Evolutionary conservation across 2,329 filamentous ascomycete species (phyloP), one percentile per base, ranked within the genome.

Genomic region (Cladosporium sp.): DNA sequence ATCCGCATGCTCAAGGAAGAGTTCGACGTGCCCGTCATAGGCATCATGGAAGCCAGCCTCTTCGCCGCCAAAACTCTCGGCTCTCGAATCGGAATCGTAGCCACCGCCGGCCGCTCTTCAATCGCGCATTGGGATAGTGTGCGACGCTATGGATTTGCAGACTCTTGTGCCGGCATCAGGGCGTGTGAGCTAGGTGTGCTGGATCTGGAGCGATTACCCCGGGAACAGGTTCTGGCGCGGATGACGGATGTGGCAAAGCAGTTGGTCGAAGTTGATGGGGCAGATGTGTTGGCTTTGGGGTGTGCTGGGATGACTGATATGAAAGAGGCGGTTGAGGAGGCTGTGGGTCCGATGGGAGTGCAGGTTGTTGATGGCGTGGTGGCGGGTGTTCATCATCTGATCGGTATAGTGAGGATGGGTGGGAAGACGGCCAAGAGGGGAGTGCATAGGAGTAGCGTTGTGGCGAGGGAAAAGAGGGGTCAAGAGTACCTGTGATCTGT

Each of bases 281-380:
- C 68, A 3, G 73, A 76, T 53, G 68, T 70, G 3, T 51, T 75
- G 17, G 61, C 70, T 5, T 57, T 78, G 20, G 75, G 74, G 0
- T 78, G 74, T 57, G 74, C 74, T 13, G 74, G 75, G 0, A 77
- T 79, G 75, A 69, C 69, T 8, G 73, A 70, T 36, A 63, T 78
- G 65, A 72, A 71, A 47, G 47, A 61, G 19, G 71, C 70, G 3
- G 73, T 77, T 37, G 73, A 77, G 54, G 64, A 73, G 24, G 73
- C 70, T 0, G 76, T 79, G 0, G 68, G 68, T 0, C 64, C 69
- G 24, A 66, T 69, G 40, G 56, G 54, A 1, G 70, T 74, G 27
- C 74, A 75, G 60, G 73, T 80, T 7, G 66, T 79, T 22, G 77
- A 80, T 64, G 75, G 76, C 0, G 77, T 80, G 1, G 69, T 72